These are phyloP conservation scores for Alternaria gaisen DNA, from an alignment of 2,329 filamentous ascomycete species.

Conservation along the genomic window DNA sequence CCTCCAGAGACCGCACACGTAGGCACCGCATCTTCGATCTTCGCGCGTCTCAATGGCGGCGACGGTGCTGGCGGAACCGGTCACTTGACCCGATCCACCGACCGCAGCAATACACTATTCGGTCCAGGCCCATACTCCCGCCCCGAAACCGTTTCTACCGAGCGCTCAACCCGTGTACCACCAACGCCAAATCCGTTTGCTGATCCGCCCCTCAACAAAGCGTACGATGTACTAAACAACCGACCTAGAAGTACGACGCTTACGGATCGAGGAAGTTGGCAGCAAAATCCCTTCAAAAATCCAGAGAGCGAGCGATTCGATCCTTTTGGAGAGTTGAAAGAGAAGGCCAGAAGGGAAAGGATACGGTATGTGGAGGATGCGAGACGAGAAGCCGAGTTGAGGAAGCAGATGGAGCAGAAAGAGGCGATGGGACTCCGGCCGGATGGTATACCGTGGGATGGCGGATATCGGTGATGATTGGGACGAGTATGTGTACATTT, in stretches of 20 bases:
- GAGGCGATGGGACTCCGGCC: constrained; percentile 40
- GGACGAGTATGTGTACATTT: not conserved
- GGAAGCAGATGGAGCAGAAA: constrained; percentile 29
- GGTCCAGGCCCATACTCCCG: constrained; percentile 36
- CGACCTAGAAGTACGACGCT: constrained; percentile 46
- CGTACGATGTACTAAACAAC: constrained; percentile 46
- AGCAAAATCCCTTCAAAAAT: constrained; percentile 47
- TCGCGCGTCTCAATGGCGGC: constrained; percentile 16
- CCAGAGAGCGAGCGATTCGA: constrained; percentile 48
- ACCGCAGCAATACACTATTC: constrained; percentile 40
- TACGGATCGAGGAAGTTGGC: constrained; percentile 47
- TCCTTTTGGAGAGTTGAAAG: constrained; percentile 49
- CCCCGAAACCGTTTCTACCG: constrained; percentile 46
- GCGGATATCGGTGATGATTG: constrained; percentile 10
- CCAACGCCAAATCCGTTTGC: constrained; percentile 48
- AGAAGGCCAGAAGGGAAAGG: constrained; percentile 42
- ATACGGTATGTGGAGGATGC: constrained; percentile 36
- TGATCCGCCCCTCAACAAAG: constrained; percentile 48
- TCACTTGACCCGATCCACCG: constrained; percentile 35
- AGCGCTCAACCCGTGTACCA: constrained; percentile 17
- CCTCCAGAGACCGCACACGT: constrained; percentile 37
- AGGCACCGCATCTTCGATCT: constrained; percentile 17
- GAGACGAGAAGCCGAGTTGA: constrained; percentile 32
- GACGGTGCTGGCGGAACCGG: constrained; percentile 5
- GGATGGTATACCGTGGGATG: constrained; percentile 18